Conservation (phyloP, 2,329 filamentous ascomycete genomes). For the Fusarium veterinarium region DNA sequence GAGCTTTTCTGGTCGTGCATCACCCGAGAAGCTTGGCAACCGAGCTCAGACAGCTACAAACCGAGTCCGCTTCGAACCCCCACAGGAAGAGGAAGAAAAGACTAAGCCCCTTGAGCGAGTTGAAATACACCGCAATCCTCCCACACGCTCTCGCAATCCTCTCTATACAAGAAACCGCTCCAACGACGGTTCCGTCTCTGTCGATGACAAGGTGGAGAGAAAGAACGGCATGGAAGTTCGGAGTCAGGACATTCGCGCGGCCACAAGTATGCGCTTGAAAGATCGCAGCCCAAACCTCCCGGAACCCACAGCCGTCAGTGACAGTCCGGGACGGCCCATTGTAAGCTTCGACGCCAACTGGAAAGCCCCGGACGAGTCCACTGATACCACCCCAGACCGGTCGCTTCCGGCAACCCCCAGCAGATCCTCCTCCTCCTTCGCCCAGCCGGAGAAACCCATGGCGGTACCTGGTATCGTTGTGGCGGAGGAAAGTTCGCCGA, state of each 20-base stretch:
- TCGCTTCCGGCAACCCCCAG: slow-evolving; percentile 46
- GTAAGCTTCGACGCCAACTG: slow-evolving; percentile 94
- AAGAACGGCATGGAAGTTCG: slow-evolving; percentile 87
- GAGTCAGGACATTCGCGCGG: slow-evolving; percentile 86
- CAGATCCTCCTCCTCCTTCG: slow-evolving; percentile 42
- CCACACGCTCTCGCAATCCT: slow-evolving; percentile 84
- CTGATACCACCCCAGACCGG: slow-evolving; percentile 71
- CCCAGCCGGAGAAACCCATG: slow-evolving; percentile 51
- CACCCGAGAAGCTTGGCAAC: slow-evolving; percentile 48
- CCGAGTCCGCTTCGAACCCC: slow-evolving; percentile 54
- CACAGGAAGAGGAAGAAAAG: slow-evolving; percentile 52
- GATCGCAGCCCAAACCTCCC: slow-evolving; percentile 90
- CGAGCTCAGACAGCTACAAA: slow-evolving; percentile 50
- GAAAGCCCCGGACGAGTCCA: slow-evolving; percentile 76
- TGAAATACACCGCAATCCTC: slow-evolving; percentile 87
- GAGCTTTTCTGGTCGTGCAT: slow-evolving; percentile 44
- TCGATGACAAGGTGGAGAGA: slow-evolving; percentile 62
- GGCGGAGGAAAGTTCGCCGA: slow-evolving; percentile 59
- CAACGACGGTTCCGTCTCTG: slow-evolving; percentile 43
- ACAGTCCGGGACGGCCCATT: slow-evolving; percentile 90
- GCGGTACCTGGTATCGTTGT: slow-evolving; percentile 66
- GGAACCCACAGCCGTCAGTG: slow-evolving; percentile 89
- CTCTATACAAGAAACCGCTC: slow-evolving; percentile 77
- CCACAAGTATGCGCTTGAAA: slow-evolving; percentile 88
- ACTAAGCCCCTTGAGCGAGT: slow-evolving; percentile 60